phyloP scores from a whole-genome alignment of 2,329 filamentous ascomycete species.

The Coleophoma eucalyptorum region DNA sequence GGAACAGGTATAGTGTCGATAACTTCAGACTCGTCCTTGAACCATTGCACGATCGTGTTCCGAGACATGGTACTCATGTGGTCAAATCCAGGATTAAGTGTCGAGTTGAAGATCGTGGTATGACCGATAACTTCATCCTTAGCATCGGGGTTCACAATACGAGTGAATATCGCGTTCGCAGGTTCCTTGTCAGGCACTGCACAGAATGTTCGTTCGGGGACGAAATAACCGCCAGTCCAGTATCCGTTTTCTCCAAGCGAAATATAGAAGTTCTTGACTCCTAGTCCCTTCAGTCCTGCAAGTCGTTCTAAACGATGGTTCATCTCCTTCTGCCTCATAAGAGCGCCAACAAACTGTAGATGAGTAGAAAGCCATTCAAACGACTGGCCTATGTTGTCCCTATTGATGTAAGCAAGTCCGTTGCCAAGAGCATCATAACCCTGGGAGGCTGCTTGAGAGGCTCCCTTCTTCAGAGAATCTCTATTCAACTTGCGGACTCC shows the following conservation, averaged over 20 bases:
- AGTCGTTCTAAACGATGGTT: conserved; percentile 62
- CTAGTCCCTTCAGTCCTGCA: conserved; percentile 57
- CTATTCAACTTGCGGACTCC: conserved; percentile 39
- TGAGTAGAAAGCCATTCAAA: conserved; percentile 79
- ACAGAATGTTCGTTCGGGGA: conserved; percentile 74
- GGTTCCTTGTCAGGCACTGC: conserved; percentile 51
- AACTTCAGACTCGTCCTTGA: conserved; percentile 49
- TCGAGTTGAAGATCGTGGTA: not conserved
- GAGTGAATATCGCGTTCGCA: conserved; percentile 36
- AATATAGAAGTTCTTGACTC: conserved; percentile 73
- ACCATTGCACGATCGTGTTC: not conserved
- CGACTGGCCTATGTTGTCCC: conserved; percentile 59
- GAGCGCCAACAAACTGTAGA: conserved; percentile 78
- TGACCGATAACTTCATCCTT: not conserved
- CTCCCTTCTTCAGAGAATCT: conserved; percentile 29
- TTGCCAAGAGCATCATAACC: conserved; percentile 44
- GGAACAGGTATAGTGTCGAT: not conserved
- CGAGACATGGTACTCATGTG: not conserved
- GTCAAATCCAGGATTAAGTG: not conserved
- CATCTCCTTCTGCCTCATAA: conserved; percentile 71
- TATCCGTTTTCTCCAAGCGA: conserved; percentile 69
- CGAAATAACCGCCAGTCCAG: conserved; percentile 55
- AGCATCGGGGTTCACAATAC: conserved; percentile 57
- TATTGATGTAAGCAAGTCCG: conserved; percentile 53
- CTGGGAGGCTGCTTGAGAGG: conserved; percentile 1